Percentiles rank a stretch among this genome's conserved stretches.
Evolutionary conservation across 805 yeast species (phyloP).

Genomic region (Lipomyces lipofer): DNA sequence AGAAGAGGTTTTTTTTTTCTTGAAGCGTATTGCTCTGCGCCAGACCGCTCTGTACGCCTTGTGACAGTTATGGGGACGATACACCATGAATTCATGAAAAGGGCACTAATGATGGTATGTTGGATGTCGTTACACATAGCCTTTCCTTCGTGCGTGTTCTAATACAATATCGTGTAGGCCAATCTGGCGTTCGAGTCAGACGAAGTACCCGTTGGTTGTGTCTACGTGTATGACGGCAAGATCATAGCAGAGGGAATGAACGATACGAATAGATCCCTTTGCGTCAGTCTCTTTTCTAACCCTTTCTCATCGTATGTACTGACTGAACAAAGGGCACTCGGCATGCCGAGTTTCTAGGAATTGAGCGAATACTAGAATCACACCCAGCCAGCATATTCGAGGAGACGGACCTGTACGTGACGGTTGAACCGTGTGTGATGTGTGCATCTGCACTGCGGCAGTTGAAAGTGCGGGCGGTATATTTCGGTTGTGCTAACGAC

Average conservation of each 20-base stretch:
- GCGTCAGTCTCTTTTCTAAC: conserved; percentile 38
- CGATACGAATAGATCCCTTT: conserved; percentile 77
- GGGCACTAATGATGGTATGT: conserved; percentile 40
- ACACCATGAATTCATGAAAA: conserved; percentile 40
- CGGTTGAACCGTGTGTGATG: conserved; percentile 98
- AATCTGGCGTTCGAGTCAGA: conserved; percentile 60
- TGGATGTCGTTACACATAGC: neutral
- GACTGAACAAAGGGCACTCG: conserved; percentile 57
- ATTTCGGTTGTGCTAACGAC: conserved; percentile 92
- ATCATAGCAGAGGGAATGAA: conserved; percentile 79
- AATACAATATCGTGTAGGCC: conserved; percentile 45
- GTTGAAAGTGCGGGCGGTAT: conserved; percentile 67
- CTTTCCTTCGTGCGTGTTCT: neutral
- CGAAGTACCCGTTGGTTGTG: conserved; percentile 86
- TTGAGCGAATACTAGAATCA: conserved; percentile 51
- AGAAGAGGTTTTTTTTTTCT: too few species aligned
- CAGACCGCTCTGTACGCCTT: too few species aligned
- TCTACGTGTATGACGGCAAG: conserved; percentile 56
- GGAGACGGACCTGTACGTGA: conserved; percentile 75
- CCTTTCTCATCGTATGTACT: neutral
- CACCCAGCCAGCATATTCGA: conserved; percentile 44
- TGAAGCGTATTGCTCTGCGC: too few species aligned
- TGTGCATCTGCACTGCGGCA: conserved; percentile 92
- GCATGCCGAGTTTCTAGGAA: conserved; percentile 91
- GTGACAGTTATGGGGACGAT: conserved; percentile 15